Base-by-base conservation (phyloP, 2,329 filamentous ascomycete genomes). In the Fusarium sp. region DNA sequence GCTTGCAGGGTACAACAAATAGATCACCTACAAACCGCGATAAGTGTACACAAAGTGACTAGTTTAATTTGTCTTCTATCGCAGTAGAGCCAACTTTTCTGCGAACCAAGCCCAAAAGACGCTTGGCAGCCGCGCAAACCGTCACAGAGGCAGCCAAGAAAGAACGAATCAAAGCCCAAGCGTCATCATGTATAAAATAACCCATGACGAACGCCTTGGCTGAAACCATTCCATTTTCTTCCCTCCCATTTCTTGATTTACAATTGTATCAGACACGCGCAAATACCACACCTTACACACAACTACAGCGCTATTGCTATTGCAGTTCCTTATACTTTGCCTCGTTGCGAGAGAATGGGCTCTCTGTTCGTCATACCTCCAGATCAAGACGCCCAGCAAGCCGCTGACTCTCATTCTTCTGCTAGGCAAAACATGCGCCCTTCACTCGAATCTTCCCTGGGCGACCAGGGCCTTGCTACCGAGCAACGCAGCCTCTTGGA, bases 401-500 rank as follows among this genome's bases (percentile, higher is more conserved):
- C n/a, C 53, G 60, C 62, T 70, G 70, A 64, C 70, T 67, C 69
- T 74, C 65, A 73, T 68, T 57, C 47, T 60, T 67, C 55, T 51
- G 49, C 57, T 70, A 73, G 73, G 56, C 72, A 62, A 67, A 72
- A 73, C 18, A 81, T 81, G 80, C 73, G 79, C 62, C 77, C 76
- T 49, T 80, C 82, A 26, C 80, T 86, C 67, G 83, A 85, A 63
- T 80, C 82, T 26, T 83, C 84, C 47, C 74, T 86, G 56, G 82
- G 82, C 57, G 83, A 83, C 53, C 80, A 82, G 69, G 83, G 83
- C 63, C 81, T 86, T 46, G 84, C 83, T 42, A 78, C 83, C 59
- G 86, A 89, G 71, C 86, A 89, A 77, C 81, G 84, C 10, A 82
- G 82, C 16, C 81, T 90, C 38, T 80, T 89, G 40, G 85, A 90